Base-by-base conservation (phyloP, 306 rosid species). In the Trifolium subterraneum region DNA sequence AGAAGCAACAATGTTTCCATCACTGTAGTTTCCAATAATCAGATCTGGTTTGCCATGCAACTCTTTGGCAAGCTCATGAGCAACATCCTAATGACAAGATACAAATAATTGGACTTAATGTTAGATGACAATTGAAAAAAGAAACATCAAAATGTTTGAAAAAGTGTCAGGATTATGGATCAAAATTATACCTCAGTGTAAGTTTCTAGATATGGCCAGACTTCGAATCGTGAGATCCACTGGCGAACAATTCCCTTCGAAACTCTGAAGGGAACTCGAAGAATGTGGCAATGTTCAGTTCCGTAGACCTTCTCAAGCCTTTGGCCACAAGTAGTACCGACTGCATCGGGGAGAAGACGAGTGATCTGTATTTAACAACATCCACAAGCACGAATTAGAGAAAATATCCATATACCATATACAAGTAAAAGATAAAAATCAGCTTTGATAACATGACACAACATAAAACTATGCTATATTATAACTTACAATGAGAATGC, bases 171-270 rank as follows among this genome's bases (percentile, higher is more conserved):
- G 23, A 65, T 48, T 48, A 39, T 16, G 19, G 58, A 19, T 61
- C 7, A n/a, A 47, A 76, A 19, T 8, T 33, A 62, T 38, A 93
- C 98, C 98, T 95, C 99, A 0, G 99, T 90, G 87, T 88, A 95
- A 45, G 88, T 95, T 86, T 92, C 97, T 56, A 95, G 87, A 81
- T 92, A 95, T 1, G 99, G 99, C 99, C 99, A 95, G 84, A 95
- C 99, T 83, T 95, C 99, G 4, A 95, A 95, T 81, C 99, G 85
- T 8, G 99, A 95, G 93, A 95, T 95, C 99, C 99, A 95, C 68
- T 80, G 82, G 44, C 99, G 98, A 77, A 95, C 81, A 2, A 92
- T 88, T 36, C 98, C 99, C 77, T 95, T 92, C 85, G 82, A 87
- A 0, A 58, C 44, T 79, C 99, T 90, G 38, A 95, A 95, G 45